Percentiles rank a stretch among this genome's conserved stretches.
Evolutionary conservation across 2,329 filamentous ascomycete species (phyloP).

Genomic region (Colletotrichum falcatum): DNA sequence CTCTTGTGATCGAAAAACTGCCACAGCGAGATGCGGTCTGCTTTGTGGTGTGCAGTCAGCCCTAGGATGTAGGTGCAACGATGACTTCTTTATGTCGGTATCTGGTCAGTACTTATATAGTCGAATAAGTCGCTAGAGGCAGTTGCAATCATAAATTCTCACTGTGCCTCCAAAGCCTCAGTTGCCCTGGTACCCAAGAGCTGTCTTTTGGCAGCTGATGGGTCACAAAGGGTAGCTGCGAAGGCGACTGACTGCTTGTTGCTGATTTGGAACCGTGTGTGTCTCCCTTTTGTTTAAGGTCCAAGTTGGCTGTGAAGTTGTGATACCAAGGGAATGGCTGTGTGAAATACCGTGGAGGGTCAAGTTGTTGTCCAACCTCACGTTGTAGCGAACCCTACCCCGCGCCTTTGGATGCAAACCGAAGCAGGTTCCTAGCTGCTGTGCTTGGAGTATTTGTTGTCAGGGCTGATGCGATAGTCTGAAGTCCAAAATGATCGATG

Average conservation of each 20-base stretch:
- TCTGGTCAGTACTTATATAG: background rate
- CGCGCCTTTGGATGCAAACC: constrained; percentile 8
- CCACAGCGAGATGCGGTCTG: background rate
- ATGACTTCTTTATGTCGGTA: background rate
- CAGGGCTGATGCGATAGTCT: too few species aligned
- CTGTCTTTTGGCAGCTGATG: background rate
- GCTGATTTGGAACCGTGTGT: background rate
- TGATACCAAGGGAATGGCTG: background rate
- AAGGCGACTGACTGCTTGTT: background rate
- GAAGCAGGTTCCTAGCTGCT: background rate
- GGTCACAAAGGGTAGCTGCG: background rate
- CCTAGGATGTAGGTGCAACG: background rate
- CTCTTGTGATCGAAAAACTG: background rate
- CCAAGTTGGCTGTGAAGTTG: background rate
- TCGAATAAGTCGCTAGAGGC: background rate
- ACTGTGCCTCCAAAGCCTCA: background rate
- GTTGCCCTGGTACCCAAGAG: background rate
- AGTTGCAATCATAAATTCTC: background rate
- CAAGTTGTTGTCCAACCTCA: constrained; percentile 3
- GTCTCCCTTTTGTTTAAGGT: too few species aligned
- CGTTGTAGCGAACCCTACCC: constrained; percentile 8
- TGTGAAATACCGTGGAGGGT: background rate
- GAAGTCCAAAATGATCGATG: background rate
- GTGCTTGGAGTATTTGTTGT: background rate
- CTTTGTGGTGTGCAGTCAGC: background rate